Base-by-base conservation (phyloP, 2,329 filamentous ascomycete genomes). In the Ascocoryne sarcoides region DNA sequence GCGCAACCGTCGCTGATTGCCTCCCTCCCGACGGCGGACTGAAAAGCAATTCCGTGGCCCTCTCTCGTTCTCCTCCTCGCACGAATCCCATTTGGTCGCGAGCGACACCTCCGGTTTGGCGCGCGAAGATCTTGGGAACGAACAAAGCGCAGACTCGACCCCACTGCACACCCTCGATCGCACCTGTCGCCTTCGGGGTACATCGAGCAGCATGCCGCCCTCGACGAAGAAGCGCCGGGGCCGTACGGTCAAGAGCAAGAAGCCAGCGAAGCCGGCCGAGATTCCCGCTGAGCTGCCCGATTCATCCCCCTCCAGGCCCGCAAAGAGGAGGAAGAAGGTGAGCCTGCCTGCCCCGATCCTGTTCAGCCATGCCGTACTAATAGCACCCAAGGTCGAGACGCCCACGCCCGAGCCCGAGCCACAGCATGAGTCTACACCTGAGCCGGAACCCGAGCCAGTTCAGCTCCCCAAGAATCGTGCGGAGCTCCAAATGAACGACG, bases 311-410 rank as follows among this genome's bases (percentile, higher is more conserved):
- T 73, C 69, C 43, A 70, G 75, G 39, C 76, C 76, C n/a, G 64
- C 69, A 9, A 81, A 81, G 65, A 75, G 76, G 55, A 73, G 76
- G 62, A 80, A 71, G 65, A 76, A 74, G 69, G 74, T 75, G 60
- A 35, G 59, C 54, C 33, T 10, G 10, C 12, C 15, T 12, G 12
- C 14, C 10, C 21, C n/a, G n/a, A n/a, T n/a, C n/a, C n/a, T n/a
- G n/a, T 19, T 9, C 21, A 29, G 17, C 14, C 8, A 23, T 12
- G 35, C 12, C 28, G 14, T 42, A 17, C 40, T 41, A 34, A 43
- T 38, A 10, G 16, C 10, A 7, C 39, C 17, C n/a, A 41, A 48
- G 46, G 37, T 41, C n/a, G 38, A 44, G 18, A 35, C 34, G 34
- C 32, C 20, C 15, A 21, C 15, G 4, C 9, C 18, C 18, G 10